Base-by-base conservation (phyloP, 2,329 filamentous ascomycete species). In the Penicillium psychrosexuale region DNA sequence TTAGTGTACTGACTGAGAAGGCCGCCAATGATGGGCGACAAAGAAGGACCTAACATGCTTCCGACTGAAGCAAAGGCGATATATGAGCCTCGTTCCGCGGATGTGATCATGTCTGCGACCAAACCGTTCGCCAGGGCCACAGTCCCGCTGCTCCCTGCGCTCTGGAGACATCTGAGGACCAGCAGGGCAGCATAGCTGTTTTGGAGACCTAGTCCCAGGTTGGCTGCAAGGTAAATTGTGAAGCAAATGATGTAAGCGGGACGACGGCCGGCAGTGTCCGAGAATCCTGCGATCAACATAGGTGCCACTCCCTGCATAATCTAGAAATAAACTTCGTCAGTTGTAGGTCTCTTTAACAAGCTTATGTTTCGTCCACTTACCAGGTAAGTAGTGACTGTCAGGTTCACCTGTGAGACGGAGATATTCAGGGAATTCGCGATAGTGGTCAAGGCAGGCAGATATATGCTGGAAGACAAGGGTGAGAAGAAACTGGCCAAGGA, bases 101-200 rank as follows among this genome's bases (percentile, higher is more conserved):
- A 84, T 0, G 86, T 84, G 47, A 62, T 49, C 51, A 61, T 55
- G 17, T 63, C 61, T 19, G 53, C 61, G 2, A 91, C 82, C 15
- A 91, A 83, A 5, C 85, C 89, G 57, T 83, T 88, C 0, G 84
- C 84, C 2, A 93, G 76, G 0, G 88, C 86, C 15, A 90, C 77
- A 0, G 86, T 87, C 0, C 57, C 58, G 27, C 61, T 63, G 28
- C 59, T 62, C 2, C 61, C 61, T 8, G 61, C 61, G 30, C 59
- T 62, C 34, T 64, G 62, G 1, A 64, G 31, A 44, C 61, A 61
- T 15, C 62, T 48, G 17, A 64, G 49, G 1, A 59, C 49, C 2
- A 63, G 24, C 5, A 64, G 48, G 15, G 59, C 57, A 2, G 78
- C 75, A 54, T 82, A 86, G 64, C 80, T 76, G 30, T 80, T 74